Conservation (phyloP, 805 yeast genomes). For the Barnettozyma wickerhamii region DNA sequence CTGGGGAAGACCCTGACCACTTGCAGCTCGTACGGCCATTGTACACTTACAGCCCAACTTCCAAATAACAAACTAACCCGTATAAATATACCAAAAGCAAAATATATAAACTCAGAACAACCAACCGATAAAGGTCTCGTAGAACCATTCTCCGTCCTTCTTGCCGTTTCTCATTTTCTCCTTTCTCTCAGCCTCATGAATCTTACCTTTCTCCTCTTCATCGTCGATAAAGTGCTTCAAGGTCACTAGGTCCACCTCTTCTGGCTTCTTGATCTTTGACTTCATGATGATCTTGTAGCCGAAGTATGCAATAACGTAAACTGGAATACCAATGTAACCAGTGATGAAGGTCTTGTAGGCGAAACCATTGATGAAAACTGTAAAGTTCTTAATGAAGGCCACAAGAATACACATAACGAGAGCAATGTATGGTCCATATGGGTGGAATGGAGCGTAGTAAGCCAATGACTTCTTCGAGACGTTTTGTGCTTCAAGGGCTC, state of each 20-base stretch:
- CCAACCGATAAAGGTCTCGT: conserved; percentile 43
- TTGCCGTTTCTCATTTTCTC: conserved; percentile 21
- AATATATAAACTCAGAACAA: conserved; percentile 30
- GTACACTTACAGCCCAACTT: conserved; percentile 37
- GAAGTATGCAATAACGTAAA: conserved; percentile 65
- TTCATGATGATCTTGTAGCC: conserved; percentile 57
- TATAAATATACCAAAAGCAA: background rate
- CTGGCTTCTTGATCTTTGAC: conserved; percentile 43
- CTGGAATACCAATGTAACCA: conserved; percentile 72
- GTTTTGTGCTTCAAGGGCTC: conserved; percentile 67
- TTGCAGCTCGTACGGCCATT: too few relatives aligned
- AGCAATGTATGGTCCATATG: conserved; percentile 62
- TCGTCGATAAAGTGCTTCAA: conserved; percentile 36
- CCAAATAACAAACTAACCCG: background rate
- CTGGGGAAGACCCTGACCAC: too few relatives aligned
- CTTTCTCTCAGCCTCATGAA: conserved; percentile 22
- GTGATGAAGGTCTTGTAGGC: conserved; percentile 67
- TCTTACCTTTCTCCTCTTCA: conserved; percentile 24
- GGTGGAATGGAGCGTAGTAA: conserved; percentile 67
- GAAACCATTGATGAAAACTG: conserved; percentile 65
- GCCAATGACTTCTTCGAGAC: conserved; percentile 48
- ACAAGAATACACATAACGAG: conserved; percentile 49
- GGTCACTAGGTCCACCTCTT: conserved; percentile 57
- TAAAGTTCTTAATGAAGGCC: conserved; percentile 64
- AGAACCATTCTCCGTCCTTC: conserved; percentile 38